These are phyloP conservation scores for Populus euphratica DNA, from an alignment of 345 rosid species.

Conservation along the genomic window DNA sequence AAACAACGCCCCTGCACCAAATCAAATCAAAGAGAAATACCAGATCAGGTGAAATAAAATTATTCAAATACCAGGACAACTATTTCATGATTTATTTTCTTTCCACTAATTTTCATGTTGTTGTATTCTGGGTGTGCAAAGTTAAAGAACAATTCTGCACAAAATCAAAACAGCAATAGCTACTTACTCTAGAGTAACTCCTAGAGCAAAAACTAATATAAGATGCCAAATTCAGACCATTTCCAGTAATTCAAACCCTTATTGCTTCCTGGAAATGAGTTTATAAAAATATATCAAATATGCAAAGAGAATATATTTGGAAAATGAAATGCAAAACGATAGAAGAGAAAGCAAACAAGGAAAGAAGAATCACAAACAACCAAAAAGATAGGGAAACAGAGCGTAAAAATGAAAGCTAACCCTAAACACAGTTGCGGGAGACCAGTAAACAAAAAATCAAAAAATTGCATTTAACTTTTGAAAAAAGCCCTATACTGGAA, in stretches of 20 bases:
- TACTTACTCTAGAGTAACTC: not conserved
- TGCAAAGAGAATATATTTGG: not conserved
- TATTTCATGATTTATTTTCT: not conserved
- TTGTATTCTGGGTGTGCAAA: not conserved
- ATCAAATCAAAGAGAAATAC: constrained; percentile 14
- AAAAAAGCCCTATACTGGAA: not conserved
- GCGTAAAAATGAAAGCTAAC: not conserved
- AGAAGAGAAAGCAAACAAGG: not conserved
- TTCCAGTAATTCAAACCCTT: constrained; percentile 3
- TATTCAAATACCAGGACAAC: not conserved
- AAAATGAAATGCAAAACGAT: not conserved
- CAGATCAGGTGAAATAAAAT: not conserved
- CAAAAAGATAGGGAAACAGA: not conserved
- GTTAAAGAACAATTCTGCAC: not conserved
- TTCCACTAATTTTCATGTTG: not conserved
- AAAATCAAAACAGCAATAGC: not conserved
- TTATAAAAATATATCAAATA: not conserved
- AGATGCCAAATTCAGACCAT: constrained; percentile 11
- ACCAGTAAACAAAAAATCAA: not conserved
- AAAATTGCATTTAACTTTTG: constrained; percentile 1
- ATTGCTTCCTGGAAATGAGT: constrained; percentile 17
- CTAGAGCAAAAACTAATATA: not conserved
- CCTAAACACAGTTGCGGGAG: not conserved
- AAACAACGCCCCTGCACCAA: constrained; percentile 20
- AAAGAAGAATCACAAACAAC: not conserved